Evolutionary conservation across 345 rosid species (phyloP).

Genomic region (Barbarea vulgaris): DNA sequence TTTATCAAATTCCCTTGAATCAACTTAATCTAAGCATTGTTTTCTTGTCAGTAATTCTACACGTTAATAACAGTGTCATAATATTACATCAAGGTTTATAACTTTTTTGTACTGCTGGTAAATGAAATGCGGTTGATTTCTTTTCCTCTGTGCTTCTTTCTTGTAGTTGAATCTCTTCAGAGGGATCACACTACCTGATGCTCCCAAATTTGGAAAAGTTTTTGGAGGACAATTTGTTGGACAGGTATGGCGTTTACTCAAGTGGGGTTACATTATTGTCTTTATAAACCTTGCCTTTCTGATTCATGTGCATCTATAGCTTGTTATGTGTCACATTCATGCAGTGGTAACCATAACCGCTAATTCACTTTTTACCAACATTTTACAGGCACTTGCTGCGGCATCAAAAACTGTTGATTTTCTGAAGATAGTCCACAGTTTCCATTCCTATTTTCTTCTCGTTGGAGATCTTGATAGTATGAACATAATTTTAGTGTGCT

Average conservation of each 20-base stretch:
- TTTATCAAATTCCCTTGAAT: background rate
- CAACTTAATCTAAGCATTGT: background rate
- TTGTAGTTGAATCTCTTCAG: slow-evolving; percentile 80
- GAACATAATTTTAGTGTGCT: slow-evolving; percentile 30
- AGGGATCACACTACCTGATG: slow-evolving; percentile 86
- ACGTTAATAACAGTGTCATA: background rate
- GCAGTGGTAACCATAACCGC: background rate
- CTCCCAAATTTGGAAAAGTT: slow-evolving; percentile 88
- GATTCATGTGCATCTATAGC: background rate
- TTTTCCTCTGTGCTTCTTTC: slow-evolving; percentile 23
- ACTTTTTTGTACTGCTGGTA: background rate
- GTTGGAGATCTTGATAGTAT: slow-evolving; percentile 86
- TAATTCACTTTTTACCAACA: slow-evolving; percentile 6
- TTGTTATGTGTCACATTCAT: slow-evolving; percentile 7
- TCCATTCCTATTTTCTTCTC: slow-evolving; percentile 88
- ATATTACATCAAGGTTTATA: background rate
- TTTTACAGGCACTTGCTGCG: slow-evolving; percentile 88
- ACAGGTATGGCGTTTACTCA: slow-evolving; percentile 55
- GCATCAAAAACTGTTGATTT: slow-evolving; percentile 96
- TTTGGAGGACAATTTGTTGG: slow-evolving; percentile 96
- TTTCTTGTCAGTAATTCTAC: slow-evolving; percentile 11
- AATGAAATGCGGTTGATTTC: slow-evolving; percentile 6
- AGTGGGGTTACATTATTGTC: background rate
- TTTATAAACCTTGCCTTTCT: slow-evolving; percentile 5
- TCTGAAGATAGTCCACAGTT: slow-evolving; percentile 85